These are phyloP conservation scores for Heritiera fomes DNA, from an alignment of 345 rosid species.

Conservation along the genomic window DNA sequence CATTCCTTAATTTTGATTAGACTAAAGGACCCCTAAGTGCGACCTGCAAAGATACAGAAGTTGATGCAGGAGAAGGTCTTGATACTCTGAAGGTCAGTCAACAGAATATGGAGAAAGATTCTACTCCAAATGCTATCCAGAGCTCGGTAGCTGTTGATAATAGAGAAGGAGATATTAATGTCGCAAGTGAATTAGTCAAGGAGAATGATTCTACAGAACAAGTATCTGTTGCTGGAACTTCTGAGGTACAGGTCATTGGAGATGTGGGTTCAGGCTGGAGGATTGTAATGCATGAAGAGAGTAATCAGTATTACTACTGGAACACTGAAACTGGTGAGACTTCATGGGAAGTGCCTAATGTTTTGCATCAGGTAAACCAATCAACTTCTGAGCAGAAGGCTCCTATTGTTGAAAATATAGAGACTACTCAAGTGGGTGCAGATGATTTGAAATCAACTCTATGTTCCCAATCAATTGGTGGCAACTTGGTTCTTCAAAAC, in stretches of 20 bases:
- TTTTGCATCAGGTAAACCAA: conserved; percentile 45
- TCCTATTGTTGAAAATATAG: conserved; percentile 36
- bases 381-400: conserved; percentile 28
- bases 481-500: conserved; percentile 32
- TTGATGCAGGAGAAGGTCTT: conserved; percentile 33
- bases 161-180: conserved; percentile 31
- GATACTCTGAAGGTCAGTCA: conserved; percentile 30
- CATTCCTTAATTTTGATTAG: conserved; percentile 37
- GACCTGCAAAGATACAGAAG: conserved; percentile 39
- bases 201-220: conserved; percentile 37
- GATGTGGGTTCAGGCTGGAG: conserved; percentile 66
- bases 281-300: conserved; percentile 89
- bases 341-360: conserved; percentile 85
- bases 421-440: conserved; percentile 31
- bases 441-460: conserved; percentile 32
- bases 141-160: conserved; percentile 34
- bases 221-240: conserved; percentile 38
- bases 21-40: conserved; percentile 35
- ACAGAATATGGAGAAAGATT: conserved; percentile 36
- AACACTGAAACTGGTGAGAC: conserved; percentile 94
- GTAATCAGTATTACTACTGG: conserved; percentile 77
- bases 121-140: conserved; percentile 31
- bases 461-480: conserved; percentile 31
- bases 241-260: conserved; percentile 45
- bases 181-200: conserved; percentile 30